These are phyloP conservation scores for Wilcoxina mikolae DNA, from an alignment of 495 filamentous ascomycete species.

Conservation along the genomic window DNA sequence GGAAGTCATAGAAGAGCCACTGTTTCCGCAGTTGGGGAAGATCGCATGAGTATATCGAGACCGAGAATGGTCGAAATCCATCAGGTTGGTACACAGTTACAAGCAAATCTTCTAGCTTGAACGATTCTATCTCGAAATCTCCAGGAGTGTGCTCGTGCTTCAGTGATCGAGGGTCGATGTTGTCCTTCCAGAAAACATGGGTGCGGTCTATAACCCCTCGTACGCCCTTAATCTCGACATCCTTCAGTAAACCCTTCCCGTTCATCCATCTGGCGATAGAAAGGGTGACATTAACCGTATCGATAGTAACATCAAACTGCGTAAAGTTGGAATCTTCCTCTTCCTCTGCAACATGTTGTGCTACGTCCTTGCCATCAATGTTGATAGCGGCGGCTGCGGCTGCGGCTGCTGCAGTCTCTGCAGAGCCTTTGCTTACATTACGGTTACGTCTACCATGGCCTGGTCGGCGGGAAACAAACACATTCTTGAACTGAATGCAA, in stretches of 20 bases:
- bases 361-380: slow-evolving; percentile 26
- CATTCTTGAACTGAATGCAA: slow-evolving; percentile 90
- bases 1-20: slow-evolving; percentile 94
- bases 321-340: slow-evolving; percentile 94
- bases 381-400: slow-evolving; percentile 55
- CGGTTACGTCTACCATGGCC: slow-evolving; percentile 45
- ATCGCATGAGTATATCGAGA: slow-evolving; percentile 90
- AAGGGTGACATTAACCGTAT: slow-evolving; percentile 90
- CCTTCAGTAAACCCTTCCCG: slow-evolving; percentile 76
- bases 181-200: slow-evolving; percentile 55
- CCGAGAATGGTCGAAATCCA: slow-evolving; percentile 79
- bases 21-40: slow-evolving; percentile 85
- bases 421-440: slow-evolving; percentile 81
- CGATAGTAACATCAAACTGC: slow-evolving; percentile 89
- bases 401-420: slow-evolving; percentile 68
- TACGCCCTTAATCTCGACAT: slow-evolving; percentile 91
- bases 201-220: slow-evolving; percentile 89
- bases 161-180: slow-evolving; percentile 70
- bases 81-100: slow-evolving; percentile 83
- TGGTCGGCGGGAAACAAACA: slow-evolving; percentile 84
- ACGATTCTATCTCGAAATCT: slow-evolving; percentile 91
- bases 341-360: slow-evolving; percentile 25
- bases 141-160: slow-evolving; percentile 77
- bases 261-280: slow-evolving; percentile 98
- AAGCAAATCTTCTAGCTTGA: slow-evolving; percentile 87